phyloP scores from a whole-genome alignment of 75 land plant genomes.

The Cupressus sempervirens region DNA sequence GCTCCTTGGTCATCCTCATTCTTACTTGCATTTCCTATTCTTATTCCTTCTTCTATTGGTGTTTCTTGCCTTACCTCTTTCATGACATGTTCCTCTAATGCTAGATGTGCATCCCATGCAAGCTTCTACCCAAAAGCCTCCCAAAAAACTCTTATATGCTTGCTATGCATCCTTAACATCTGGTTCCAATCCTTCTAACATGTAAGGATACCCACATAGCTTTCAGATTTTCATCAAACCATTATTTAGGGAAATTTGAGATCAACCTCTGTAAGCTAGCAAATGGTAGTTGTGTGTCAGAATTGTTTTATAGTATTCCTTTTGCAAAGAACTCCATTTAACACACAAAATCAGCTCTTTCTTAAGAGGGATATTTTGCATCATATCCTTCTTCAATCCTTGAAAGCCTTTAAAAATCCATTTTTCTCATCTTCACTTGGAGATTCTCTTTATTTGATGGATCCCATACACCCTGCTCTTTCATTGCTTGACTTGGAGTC shows the following conservation, averaged over 20 bases:
- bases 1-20: no score
- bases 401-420: no score
- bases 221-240: constrained; percentile 95
- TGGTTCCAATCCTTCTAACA: constrained; percentile 92
- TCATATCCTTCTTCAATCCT: no score
- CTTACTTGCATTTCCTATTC: no score
- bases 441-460: no score
- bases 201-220: constrained; percentile 83
- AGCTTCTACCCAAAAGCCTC: constrained; percentile 91
- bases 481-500: no score
- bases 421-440: no score
- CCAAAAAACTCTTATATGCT: constrained; percentile 63
- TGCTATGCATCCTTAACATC: constrained; percentile 45
- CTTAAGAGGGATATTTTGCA: constrained; percentile 89
- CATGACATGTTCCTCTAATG: no score
- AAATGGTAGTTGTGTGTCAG: constrained; percentile 85
- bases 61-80: no score
- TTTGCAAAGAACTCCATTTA: constrained; percentile 75
- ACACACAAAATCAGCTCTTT: constrained; percentile 94
- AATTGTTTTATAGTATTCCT: constrained; percentile 90
- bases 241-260: constrained; percentile 94
- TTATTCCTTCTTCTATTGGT: no score
- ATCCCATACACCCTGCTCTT: no score
- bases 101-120: no score
- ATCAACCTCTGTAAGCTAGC: constrained; percentile 67